These are phyloP conservation scores for Rhodotorula mucilaginosa DNA, from an alignment of 1,284 basidiomycete species.

Conservation along the genomic window DNA sequence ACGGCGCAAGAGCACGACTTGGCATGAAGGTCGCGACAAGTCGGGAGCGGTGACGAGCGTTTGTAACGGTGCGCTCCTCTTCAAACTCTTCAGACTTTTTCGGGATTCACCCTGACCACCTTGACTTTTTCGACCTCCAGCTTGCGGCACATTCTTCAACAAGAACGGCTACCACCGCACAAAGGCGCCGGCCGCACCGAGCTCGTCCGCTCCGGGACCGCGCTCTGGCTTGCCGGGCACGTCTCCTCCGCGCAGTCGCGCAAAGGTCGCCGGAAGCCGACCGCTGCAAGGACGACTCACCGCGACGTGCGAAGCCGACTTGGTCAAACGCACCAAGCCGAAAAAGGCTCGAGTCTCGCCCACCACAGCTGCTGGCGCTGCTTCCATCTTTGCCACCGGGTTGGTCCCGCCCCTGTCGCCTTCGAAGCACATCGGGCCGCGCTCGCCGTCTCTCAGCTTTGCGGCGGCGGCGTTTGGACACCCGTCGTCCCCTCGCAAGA, in stretches of 20 bases:
- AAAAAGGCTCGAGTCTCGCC: constrained; percentile 1
- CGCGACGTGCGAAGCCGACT: constrained; percentile 40
- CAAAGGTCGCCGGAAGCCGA: constrained; percentile 5
- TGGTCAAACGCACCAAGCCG: constrained; percentile 25
- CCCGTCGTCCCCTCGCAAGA: not conserved
- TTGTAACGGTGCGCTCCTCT: constrained; percentile 33
- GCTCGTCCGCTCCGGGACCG: not conserved
- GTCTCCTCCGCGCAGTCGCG: constrained; percentile 3
- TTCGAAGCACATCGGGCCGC: constrained; percentile 37
- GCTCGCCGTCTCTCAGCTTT: constrained; percentile 27
- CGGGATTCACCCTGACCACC: not conserved
- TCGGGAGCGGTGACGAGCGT: constrained; percentile 10
- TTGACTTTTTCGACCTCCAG: not conserved
- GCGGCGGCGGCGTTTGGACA: constrained; percentile 1
- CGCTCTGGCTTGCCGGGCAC: not conserved
- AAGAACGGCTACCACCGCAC: constrained; percentile 39
- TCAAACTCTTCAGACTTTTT: no score
- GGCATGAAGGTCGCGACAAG: constrained; percentile 16
- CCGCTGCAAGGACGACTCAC: constrained; percentile 37
- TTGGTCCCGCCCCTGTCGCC: constrained; percentile 37
- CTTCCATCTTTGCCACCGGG: constrained; percentile 3
- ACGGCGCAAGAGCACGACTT: constrained; percentile 37
- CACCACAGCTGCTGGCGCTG: not conserved
- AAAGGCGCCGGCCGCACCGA: constrained; percentile 12
- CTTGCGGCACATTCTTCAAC: constrained; percentile 40